Conservation (phyloP, 2,329 filamentous ascomycete genomes). For the Alternaria alternata region DNA sequence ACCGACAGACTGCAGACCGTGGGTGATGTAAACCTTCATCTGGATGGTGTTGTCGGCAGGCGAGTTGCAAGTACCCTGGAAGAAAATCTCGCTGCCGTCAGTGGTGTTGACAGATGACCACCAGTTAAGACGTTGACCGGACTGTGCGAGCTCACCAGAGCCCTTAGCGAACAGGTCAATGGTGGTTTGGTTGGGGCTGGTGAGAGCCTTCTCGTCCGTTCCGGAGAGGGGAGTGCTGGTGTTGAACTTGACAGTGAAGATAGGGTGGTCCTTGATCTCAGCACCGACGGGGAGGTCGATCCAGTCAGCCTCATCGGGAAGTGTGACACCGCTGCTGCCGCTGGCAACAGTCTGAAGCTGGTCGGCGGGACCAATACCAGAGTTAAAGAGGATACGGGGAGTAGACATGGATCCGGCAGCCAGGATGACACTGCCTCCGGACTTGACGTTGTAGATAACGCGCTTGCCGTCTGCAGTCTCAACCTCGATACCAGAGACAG, state of each 20-base stretch:
- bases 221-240: slow-evolving; percentile 31
- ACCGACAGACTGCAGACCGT: slow-evolving; percentile 68
- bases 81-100: slow-evolving; percentile 49
- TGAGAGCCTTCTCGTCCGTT: slow-evolving; percentile 34
- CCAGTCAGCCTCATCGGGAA: slow-evolving; percentile 56
- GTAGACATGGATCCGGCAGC: slow-evolving; percentile 73
- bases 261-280: slow-evolving; percentile 52
- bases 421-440: slow-evolving; percentile 69
- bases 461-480: slow-evolving; percentile 53
- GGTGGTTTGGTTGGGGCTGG: slow-evolving; percentile 38
- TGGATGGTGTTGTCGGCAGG: slow-evolving; percentile 45
- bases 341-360: slow-evolving; percentile 57
- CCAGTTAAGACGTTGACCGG: slow-evolving; percentile 59
- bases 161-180: slow-evolving; percentile 46
- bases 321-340: slow-evolving; percentile 51
- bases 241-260: slow-evolving; percentile 47
- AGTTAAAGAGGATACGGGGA: slow-evolving; percentile 72
- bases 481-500: slow-evolving; percentile 70
- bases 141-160: slow-evolving; percentile 56
- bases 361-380: slow-evolving; percentile 70
- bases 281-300: slow-evolving; percentile 60
- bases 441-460: slow-evolving; percentile 63
- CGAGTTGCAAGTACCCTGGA: slow-evolving; percentile 59
- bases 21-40: slow-evolving; percentile 65
- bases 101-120: slow-evolving; percentile 57